A percentile compares a stretch with the other conserved stretches of the same genome.
phyloP scores from a whole-genome alignment of 441 rosid genomes.

The Viola pubescens region DNA sequence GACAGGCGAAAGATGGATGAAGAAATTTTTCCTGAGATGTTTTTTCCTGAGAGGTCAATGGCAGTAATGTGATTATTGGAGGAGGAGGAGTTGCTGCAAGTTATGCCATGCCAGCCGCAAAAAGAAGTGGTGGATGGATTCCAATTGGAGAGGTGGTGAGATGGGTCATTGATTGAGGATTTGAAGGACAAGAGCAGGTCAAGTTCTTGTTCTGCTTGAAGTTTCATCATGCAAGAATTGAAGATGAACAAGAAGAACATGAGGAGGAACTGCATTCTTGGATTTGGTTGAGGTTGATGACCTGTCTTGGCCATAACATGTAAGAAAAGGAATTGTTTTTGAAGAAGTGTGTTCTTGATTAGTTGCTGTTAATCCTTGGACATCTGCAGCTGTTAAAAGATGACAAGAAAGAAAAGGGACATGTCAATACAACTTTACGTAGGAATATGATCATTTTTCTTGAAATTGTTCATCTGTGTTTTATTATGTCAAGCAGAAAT shows the following conservation, averaged over 20 bases:
- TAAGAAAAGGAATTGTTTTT: background rate
- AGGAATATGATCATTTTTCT: background rate
- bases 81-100: constrained; percentile 40
- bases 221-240: no score
- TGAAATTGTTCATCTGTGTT: background rate
- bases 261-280: constrained; percentile 27
- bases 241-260: constrained; percentile 18
- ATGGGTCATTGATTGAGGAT: constrained; percentile 52
- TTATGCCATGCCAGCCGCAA: constrained; percentile 67
- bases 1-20: constrained; percentile 44
- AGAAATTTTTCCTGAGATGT: constrained; percentile 50
- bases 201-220: constrained; percentile 38
- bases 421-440: background rate
- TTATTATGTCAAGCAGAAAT: no score
- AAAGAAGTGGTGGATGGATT: constrained; percentile 32
- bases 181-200: constrained; percentile 65
- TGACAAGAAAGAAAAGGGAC: background rate
- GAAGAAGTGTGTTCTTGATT: background rate
- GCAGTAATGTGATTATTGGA: constrained; percentile 24
- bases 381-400: background rate
- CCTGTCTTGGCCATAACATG: constrained; percentile 24
- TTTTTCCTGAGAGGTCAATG: constrained; percentile 47
- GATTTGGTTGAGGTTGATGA: constrained; percentile 16
- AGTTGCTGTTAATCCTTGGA: no score
- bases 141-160: constrained; percentile 54